Percentiles rank a stretch among this genome's conserved stretches.
Evolutionary conservation across 495 filamentous ascomycete species (phyloP).

Genomic region (Trichoderma asperelloides): DNA sequence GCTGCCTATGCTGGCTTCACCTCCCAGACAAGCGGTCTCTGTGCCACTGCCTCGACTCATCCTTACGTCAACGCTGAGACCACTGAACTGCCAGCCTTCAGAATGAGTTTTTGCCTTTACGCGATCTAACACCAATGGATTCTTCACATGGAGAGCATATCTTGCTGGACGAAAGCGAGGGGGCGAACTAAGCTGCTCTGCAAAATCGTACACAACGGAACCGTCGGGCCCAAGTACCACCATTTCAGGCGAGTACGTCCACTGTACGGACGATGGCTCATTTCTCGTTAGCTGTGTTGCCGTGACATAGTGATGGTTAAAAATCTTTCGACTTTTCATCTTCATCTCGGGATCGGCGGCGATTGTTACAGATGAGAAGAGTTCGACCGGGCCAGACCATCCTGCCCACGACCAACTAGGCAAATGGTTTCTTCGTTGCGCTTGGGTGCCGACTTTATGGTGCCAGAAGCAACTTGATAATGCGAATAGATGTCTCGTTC

Average conservation of each 20-base stretch:
- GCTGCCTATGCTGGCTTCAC: neutral
- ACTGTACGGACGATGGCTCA: neutral
- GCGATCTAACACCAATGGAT: neutral
- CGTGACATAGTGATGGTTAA: neutral
- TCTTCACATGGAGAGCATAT: neutral
- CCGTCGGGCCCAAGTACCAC: neutral
- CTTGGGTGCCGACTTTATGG: neutral
- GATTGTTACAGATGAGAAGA: neutral
- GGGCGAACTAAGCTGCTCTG: neutral
- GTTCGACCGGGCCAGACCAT: constrained; percentile 11
- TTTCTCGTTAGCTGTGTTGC: constrained; percentile 4
- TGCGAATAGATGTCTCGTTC: neutral
- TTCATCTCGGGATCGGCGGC: neutral
- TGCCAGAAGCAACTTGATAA: neutral
- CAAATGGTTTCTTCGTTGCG: neutral
- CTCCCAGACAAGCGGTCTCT: neutral
- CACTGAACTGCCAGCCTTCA: neutral
- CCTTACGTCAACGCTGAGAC: neutral
- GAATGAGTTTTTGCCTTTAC: neutral
- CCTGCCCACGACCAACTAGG: constrained; percentile 21
- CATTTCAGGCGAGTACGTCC: constrained; percentile 1
- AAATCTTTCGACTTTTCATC: neutral
- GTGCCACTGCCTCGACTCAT: neutral
- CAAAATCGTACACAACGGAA: neutral
- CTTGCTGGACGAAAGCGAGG: neutral